Evolutionary conservation across 805 yeast genomes (phyloP), one percentile per base, ranked within the genome.

Genomic region (Hanseniaspora mollemarum): DNA sequence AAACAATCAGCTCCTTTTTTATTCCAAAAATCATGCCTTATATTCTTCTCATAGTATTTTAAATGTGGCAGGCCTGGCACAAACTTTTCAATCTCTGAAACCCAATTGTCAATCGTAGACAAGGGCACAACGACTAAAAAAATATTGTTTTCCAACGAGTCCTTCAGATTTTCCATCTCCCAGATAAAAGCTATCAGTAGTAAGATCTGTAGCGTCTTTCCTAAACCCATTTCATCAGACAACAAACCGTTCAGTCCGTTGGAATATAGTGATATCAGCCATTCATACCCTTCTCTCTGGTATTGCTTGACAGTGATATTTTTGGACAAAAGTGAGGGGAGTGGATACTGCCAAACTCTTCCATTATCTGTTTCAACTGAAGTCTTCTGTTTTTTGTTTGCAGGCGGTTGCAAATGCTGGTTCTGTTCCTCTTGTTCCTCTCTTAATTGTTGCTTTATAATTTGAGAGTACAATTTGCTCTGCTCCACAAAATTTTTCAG

Each of bases 211-310:
- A 90, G 65, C 0, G 98, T 92, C 62, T 90, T 90, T 1, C 98
- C 98, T 24, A 90, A 69, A 0, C 97, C 97, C 98, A 90, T 90
- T 64, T 90, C 97, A 67, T 92, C 97, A 0, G 97, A 97, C 19
- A 92, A 68, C 32, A 92, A 88, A 2, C 97, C 98, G 63, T 90
- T 90, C 26, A 90, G 70, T 0, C 97, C 98, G 64, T 90, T 92
- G 61, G 88, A 94, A 62, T 83, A 92, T 24, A 90, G 67, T 0
- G 95, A 82, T 13, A 81, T 75, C 38, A 92, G 67, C 97, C 97
- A 90, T 56, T 86, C 87, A 52, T 90, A 73, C 1, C 97, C 98
- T 51, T 83, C 87, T 18, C 86, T 63, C 65, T 90, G 98, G 61
- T 92, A 87, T 26, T 80, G 83, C 60, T 87, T 86, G 72, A 90